Conservation (phyloP, 192 early-diverging fungal species). For the Coemansia sp. region DNA sequence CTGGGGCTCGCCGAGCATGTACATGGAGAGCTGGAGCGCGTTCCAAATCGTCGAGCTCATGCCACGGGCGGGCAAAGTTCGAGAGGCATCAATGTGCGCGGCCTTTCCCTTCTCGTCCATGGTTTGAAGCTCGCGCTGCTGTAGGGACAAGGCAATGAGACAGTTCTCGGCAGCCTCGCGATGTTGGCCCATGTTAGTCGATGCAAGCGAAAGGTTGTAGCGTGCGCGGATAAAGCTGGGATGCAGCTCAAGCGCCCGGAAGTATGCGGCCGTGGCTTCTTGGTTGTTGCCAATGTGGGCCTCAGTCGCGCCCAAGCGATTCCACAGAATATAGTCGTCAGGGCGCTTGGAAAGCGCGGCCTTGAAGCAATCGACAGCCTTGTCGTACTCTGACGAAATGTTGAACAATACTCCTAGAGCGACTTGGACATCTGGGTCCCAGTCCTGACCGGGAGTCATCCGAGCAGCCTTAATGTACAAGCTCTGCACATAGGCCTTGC, state of each 20-base stretch:
- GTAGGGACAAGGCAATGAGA: slow-evolving; percentile 81
- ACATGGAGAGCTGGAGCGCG: slow-evolving; percentile 73
- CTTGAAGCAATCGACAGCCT: slow-evolving; percentile 97
- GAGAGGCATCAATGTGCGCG: slow-evolving; percentile 26
- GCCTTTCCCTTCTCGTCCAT: slow-evolving; percentile 33
- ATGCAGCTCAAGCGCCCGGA: slow-evolving; percentile 89
- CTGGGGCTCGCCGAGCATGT: slow-evolving; percentile 78
- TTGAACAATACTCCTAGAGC: slow-evolving; percentile 96
- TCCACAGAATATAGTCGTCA: slow-evolving; percentile 93
- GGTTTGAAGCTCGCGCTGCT: slow-evolving; percentile 62
- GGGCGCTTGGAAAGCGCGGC: slow-evolving; percentile 84
- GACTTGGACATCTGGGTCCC: slow-evolving; percentile 90
- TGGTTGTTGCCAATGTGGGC: slow-evolving; percentile 80
- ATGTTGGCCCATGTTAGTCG: slow-evolving; percentile 86
- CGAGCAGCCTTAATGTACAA: slow-evolving; percentile 82
- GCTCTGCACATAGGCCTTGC: slow-evolving; percentile 72
- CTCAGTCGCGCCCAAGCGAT: slow-evolving; percentile 94
- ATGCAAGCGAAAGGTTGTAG: slow-evolving; percentile 93
- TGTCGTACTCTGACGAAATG: slow-evolving; percentile 87
- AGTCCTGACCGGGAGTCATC: slow-evolving; percentile 53
- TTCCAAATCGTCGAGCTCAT: slow-evolving; percentile 83
- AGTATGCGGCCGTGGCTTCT: slow-evolving; percentile 91
- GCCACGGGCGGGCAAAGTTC: slow-evolving; percentile 42
- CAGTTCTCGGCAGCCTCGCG: slow-evolving; percentile 91
- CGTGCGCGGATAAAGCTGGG: slow-evolving; percentile 93